A percentile compares a stretch with the other conserved stretches of the same genome.
phyloP scores from a whole-genome alignment of 2,329 filamentous ascomycete species.

The Sclerotinia borealis region DNA sequence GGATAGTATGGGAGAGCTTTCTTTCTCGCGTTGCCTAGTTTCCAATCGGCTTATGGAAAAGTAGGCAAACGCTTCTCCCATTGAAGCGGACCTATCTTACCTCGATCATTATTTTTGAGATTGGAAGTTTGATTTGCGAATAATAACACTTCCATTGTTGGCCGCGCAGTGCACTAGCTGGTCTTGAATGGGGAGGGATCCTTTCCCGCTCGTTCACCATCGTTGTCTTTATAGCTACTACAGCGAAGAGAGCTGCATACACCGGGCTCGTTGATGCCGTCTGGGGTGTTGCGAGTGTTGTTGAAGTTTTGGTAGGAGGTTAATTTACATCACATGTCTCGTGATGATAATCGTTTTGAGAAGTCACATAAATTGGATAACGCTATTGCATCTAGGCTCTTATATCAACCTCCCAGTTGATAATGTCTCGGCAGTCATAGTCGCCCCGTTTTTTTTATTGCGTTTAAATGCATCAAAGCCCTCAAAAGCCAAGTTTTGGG shows the following conservation, averaged over 20 bases:
- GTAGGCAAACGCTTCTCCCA: constrained; percentile 22
- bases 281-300: constrained; percentile 17
- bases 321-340: constrained; percentile 32
- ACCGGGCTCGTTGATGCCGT: constrained; percentile 20
- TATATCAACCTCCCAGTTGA: constrained; percentile 37
- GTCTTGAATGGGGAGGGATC: constrained; percentile 42
- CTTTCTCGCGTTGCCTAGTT: not conserved
- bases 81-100: constrained; percentile 25
- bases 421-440: constrained; percentile 32
- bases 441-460: constrained; percentile 33
- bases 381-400: not conserved
- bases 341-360: constrained; percentile 31
- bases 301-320: constrained; percentile 29
- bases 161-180: constrained; percentile 43
- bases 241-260: not conserved
- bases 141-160: constrained; percentile 37
- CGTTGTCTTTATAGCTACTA: constrained; percentile 40
- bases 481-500: not conserved
- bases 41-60: constrained; percentile 6
- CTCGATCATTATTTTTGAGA: constrained; percentile 29
- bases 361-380: not conserved
- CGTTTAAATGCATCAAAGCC: not conserved
- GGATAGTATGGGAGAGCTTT: not conserved
- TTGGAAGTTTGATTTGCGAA: constrained; percentile 31
- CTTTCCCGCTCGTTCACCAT: constrained; percentile 43